Evolutionary conservation across 2,329 filamentous ascomycete genomes (phyloP).

Genomic region (Phyllosticta paracitricarpa): DNA sequence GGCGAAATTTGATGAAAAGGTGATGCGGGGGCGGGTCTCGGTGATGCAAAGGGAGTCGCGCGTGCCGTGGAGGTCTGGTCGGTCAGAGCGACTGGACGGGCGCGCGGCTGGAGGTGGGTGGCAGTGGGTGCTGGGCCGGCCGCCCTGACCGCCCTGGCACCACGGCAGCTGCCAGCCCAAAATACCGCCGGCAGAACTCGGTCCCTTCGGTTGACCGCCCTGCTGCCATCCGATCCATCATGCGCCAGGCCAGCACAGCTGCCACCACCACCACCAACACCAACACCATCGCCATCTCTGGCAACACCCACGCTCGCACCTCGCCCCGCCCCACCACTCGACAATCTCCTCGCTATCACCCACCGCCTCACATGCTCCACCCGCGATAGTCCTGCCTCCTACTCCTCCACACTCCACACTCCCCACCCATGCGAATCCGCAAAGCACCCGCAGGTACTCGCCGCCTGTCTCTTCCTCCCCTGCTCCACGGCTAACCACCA

Average conservation of each 20-base stretch:
- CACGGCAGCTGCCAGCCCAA: too few relatives aligned
- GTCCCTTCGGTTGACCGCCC: too few relatives aligned
- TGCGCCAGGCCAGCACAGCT: too few relatives aligned
- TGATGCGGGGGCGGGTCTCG: constrained; percentile 18
- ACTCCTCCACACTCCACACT: neutral
- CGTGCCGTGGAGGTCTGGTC: neutral
- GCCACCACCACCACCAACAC: too few relatives aligned
- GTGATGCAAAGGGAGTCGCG: constrained; percentile 20
- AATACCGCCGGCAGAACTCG: too few relatives aligned
- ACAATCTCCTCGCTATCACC: neutral
- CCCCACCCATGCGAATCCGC: constrained; percentile 63
- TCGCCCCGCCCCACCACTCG: neutral
- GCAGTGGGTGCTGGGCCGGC: too few relatives aligned
- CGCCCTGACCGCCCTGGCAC: too few relatives aligned
- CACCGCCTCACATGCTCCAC: constrained; percentile 4
- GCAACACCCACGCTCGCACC: too few relatives aligned
- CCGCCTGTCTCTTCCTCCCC: neutral
- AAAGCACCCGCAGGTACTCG: constrained; percentile 71
- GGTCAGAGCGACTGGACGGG: neutral
- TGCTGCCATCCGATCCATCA: too few relatives aligned
- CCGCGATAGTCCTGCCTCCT: neutral
- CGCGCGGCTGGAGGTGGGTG: too few relatives aligned
- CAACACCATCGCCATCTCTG: too few relatives aligned
- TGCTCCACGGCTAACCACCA: neutral
- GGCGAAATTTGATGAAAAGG: constrained; percentile 25